Base-by-base conservation (phyloP, 169 alveolate species). In the Cryptosporidium viatorum region DNA sequence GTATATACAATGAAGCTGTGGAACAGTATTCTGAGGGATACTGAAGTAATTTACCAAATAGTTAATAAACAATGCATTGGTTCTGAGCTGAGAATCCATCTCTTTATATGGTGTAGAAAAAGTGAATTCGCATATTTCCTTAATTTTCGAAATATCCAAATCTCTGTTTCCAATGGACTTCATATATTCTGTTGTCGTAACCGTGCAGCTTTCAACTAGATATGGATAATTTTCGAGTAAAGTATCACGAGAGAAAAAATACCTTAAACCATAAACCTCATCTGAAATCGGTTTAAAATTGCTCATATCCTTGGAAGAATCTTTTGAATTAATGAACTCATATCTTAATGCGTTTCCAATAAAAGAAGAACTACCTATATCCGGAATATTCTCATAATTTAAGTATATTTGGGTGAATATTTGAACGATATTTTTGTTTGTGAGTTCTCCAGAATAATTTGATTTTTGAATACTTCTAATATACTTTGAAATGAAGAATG, bases 41-140 rank as follows among this genome's bases (percentile, higher is more conserved):
- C 73, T 62, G 41, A 80, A 65, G 51, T 80, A 80, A 43, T 80
- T 80, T 41, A 80, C 80, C 31, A 80, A 23, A 65, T 62, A 80
- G 39, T 65, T 80, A 33, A 80, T 59, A 50, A 62, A 80, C 48
- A 80, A 55, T 9, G 73, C 43, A 62, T 67, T 39, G 7, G 23
- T 29, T n/a, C 16, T 80, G 48, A 12, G n/a, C 35, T 59, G 89
- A 12, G 74, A 21, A 8, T 74, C 65, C 16, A 80, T 50, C n/a
- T 65, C 75, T 18, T 26, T 62, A 31, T 80, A n/a, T 16, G 75
- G 60, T 16, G 14, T 35, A 21, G 73, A 59, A 39, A 80, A 80
- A 12, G 89, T 62, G 29, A 31, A 65, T 16, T 8, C n/a, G 35
- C 89, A 80, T 29, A 80, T 80, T 3, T 65, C 80, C 21, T n/a